Base-by-base conservation (phyloP, 1,284 basidiomycete species). In the Macrocystidia cucumis region DNA sequence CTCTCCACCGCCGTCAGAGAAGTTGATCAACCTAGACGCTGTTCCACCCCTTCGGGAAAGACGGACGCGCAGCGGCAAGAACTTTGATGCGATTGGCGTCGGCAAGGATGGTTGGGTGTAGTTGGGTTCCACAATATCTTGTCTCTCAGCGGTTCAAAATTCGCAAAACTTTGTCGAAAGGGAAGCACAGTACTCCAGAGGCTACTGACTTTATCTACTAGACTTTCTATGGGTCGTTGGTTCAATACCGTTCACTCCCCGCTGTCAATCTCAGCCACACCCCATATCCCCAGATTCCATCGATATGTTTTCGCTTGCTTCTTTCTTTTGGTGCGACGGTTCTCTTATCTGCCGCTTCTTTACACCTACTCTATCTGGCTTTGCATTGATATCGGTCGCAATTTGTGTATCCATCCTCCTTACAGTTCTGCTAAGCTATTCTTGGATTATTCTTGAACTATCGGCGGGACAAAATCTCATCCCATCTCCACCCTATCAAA, bases 11-110 rank as follows among this genome's bases (percentile, higher is more conserved):
- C 84, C 86, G 5, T 85, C 78, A 14, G 77, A 78, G 48, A 88
- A 80, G 52, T 60, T 85, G 39, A 89, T 85, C 58, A 88, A 87
- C 46, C 70, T 85, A 47, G 75, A 88, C 51, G 63, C 69, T 39
- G 76, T 81, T 8, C 59, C 62, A 25, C 45, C 63, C 3, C 50
- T 67, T 6, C 63, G 69, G 41, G 82, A 85, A 58, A 61, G 84
- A 41, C 70, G 78, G 46, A 80, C 79, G 11, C 63, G 83, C 40
- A 87, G 83, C 46, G 83, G 83, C 37, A 87, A 84, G 62, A 82
- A 73, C 55, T 87, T 87, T 45, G 84, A 85, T 49, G 83, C 77
- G 29, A 81, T 83, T 42, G 57, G 65, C n/a, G 54, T 65, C 29
- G 65, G 65, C 34, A 66, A 65, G 41, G 61, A 67, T 9, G 57